Evolutionary conservation across 106 monocot genomes (phyloP), one percentile per base, ranked within the genome.

Genomic region (Narthecium ossifragum): DNA sequence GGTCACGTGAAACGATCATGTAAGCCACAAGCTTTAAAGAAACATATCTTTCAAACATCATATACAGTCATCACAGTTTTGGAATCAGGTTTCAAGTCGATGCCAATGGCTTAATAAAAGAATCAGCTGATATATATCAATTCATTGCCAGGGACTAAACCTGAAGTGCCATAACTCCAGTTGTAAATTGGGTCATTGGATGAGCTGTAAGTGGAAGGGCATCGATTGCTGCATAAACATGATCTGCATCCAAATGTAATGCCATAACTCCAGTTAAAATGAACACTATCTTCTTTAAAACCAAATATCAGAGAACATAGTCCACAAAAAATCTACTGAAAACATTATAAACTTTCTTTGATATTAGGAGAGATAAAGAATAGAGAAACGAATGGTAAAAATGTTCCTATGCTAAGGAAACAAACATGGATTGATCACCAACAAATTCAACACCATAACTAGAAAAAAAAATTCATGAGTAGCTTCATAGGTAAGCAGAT

Each of bases 131-230:
- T n/a, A n/a, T n/a, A n/a, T 36, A 10, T 36, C 10, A 36, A 36
- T 36, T 36, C 10, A 10, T 5, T 36, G 36, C 18, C 18, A 14
- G 18, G 41, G 29, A 27, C 29, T 33, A 47, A 74, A 94, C 94
- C 85, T 94, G 94, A 63, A 94, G 89, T 38, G 90, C 96, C 96
- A 96, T 96, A 17, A 96, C 83, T 40, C 90, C 96, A 46, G 81
- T 81, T 22, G 86, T 55, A 70, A 96, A 90, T 63, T 96, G 96
- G 30, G 90, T 90, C 90, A 90, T 96, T 24, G 96, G 86, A 79
- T 96, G 96, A 43, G 96, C 80, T 48, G 72, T 64, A 30, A 84
- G 15, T 57, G 96, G 96, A 41, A 96, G 90, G 25, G 86, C 66
- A 66, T 96, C 73, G 21, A 96, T 96, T 57, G 90, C 73, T 75